phyloP scores from a whole-genome alignment of 345 rosid species.

The Hypericum perforatum region DNA sequence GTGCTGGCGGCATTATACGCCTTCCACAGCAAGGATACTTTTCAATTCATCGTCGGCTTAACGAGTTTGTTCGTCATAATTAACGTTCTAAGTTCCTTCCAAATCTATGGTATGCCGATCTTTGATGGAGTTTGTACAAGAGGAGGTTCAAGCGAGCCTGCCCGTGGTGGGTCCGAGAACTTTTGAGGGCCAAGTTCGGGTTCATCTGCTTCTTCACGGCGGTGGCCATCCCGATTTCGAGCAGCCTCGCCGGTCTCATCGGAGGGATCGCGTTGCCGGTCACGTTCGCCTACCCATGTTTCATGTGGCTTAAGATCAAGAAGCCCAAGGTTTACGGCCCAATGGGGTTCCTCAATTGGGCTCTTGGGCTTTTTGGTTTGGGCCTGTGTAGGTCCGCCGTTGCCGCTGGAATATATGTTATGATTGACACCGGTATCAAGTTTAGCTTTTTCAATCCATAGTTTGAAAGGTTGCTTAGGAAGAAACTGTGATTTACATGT shows the following conservation, averaged over 20 bases:
- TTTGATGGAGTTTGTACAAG: conserved; percentile 37
- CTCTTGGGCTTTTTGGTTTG: too few species aligned
- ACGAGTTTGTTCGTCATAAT: conserved; percentile 43
- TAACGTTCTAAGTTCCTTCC: conserved; percentile 46
- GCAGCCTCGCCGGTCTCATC: conserved; percentile 43
- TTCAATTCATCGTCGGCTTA: conserved; percentile 31
- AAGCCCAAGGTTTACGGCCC: conserved; percentile 21
- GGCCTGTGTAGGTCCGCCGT: too few species aligned
- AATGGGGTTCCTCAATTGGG: too few species aligned
- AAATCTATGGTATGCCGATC: conserved; percentile 56
- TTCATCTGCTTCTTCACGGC: conserved; percentile 36
- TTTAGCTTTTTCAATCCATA: too few species aligned
- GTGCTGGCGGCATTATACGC: conserved; percentile 35
- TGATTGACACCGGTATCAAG: too few species aligned
- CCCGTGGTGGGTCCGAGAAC: conserved; percentile 40
- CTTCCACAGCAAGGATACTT: conserved; percentile 29
- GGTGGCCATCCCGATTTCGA: conserved; percentile 44
- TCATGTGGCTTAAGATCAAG: conserved; percentile 60
- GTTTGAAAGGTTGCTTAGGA: too few species aligned
- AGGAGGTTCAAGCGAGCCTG: conserved; percentile 32
- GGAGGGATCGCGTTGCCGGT: conserved; percentile 56
- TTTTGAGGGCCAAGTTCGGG: conserved; percentile 31
- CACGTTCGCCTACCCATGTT: conserved; percentile 55
- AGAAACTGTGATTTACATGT: too few species aligned
- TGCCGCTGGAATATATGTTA: too few species aligned